Evolutionary conservation across 1,139 yeast genomes (phyloP).

Genomic region (Saccharomycopsis hybrid): DNA sequence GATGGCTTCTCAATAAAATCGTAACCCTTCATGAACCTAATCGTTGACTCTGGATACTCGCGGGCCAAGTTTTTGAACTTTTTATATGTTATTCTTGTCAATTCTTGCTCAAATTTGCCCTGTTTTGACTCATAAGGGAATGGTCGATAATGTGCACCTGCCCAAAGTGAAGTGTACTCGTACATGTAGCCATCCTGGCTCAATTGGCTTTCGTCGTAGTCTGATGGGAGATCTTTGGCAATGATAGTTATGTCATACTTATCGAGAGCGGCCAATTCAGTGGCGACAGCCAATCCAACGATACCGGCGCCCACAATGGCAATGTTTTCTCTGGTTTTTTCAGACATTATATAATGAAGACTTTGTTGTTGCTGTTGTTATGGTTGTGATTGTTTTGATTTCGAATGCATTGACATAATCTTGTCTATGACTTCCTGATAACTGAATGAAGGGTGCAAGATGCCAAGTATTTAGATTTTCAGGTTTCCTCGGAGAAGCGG

Average conservation of each 20-base stretch:
- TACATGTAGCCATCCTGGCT: slow-evolving; percentile 24
- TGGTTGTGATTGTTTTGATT: too few species aligned
- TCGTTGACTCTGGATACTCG: slow-evolving; percentile 46
- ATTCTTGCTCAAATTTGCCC: slow-evolving; percentile 35
- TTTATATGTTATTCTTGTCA: slow-evolving; percentile 40
- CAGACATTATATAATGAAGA: too few species aligned
- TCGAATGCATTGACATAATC: too few species aligned
- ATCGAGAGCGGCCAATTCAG: slow-evolving; percentile 34
- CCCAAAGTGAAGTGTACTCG: slow-evolving; percentile 66
- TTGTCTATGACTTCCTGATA: too few species aligned
- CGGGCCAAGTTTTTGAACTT: slow-evolving; percentile 36
- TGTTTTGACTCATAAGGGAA: slow-evolving; percentile 45
- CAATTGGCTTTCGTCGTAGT: slow-evolving; percentile 28
- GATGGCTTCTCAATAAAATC: slow-evolving; percentile 48
- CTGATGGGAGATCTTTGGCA: slow-evolving; percentile 52
- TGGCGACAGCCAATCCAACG: slow-evolving; percentile 57
- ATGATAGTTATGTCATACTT: slow-evolving; percentile 40
- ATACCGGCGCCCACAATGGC: slow-evolving; percentile 47
- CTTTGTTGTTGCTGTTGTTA: too few species aligned
- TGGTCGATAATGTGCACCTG: slow-evolving; percentile 79
- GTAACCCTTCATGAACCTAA: slow-evolving; percentile 47
- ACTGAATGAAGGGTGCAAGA: too few species aligned
- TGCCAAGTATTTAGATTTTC: too few species aligned
- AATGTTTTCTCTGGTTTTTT: slow-evolving; percentile 5
- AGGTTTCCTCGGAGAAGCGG: too few species aligned